Percentiles rank a stretch among this genome's conserved stretches.
These are phyloP conservation scores for Pythium phragmiticola DNA, from an alignment of 352 stramenopile genomes.

Conservation along the genomic window DNA sequence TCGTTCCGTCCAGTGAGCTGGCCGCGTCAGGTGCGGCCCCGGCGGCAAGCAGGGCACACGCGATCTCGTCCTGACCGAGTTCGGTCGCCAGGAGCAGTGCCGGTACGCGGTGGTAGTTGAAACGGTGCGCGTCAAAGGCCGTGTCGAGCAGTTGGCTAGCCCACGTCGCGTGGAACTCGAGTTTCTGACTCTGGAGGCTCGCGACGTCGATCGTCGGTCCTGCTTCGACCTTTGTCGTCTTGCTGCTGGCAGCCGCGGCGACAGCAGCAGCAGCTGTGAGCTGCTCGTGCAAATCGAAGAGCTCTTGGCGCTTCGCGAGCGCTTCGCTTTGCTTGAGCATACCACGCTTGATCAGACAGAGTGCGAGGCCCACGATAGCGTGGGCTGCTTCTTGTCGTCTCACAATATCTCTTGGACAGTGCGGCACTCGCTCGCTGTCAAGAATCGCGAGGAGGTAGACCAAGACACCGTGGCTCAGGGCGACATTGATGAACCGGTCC, in stretches of 20 bases:
- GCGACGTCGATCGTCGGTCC: conserved; percentile 14
- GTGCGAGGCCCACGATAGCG: conserved; percentile 29
- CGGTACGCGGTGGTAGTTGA: conserved; percentile 50
- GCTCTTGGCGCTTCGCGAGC: conserved; percentile 12
- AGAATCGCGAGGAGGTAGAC: conserved; percentile 46
- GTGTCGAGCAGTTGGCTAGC: conserved; percentile 46
- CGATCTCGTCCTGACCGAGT: conserved; percentile 33
- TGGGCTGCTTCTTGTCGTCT: conserved; percentile 19
- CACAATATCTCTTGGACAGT: conserved; percentile 21
- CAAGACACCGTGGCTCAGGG: conserved; percentile 33
- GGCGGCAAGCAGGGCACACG: conserved; percentile 37
- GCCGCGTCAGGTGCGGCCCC: conserved; percentile 35
- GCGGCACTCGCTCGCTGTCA: conserved; percentile 33
- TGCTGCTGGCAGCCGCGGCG: background rate
- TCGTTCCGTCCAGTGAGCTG: conserved; percentile 34
- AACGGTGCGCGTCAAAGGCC: conserved; percentile 38
- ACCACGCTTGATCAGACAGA: conserved; percentile 34
- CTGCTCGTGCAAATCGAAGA: conserved; percentile 23
- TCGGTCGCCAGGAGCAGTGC: conserved; percentile 57
- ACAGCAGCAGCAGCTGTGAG: conserved; percentile 5
- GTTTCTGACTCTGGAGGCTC: conserved; percentile 17
- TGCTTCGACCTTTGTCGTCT: conserved; percentile 9
- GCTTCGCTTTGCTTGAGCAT: conserved; percentile 12
- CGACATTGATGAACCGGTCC: conserved; percentile 46
- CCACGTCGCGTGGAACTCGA: conserved; percentile 40